Base-by-base conservation (phyloP, 2,329 filamentous ascomycete species). In the Graphium sp. region DNA sequence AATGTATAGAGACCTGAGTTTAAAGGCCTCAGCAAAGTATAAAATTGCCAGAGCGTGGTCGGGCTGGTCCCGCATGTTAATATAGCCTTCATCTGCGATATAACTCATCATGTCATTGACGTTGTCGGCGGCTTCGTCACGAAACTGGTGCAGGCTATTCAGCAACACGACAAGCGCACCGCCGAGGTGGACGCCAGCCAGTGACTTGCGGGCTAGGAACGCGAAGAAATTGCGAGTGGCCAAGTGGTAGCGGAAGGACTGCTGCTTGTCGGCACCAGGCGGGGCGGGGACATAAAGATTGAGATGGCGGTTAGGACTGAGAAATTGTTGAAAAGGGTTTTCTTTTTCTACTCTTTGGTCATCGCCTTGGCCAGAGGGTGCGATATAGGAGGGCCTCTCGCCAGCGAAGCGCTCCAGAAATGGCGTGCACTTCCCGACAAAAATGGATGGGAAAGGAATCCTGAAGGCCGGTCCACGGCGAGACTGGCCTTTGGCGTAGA, bases 221-320 rank as follows among this genome's bases (percentile, higher is more conserved):
- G 80, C 79, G 33, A 85, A 75, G 39, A 83, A 68, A 42, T 87
- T 87, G 10, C 80, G 65, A 4, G 70, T 79, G 2, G 72, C 67
- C 5, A 82, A 44, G 39, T 82, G 74, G 45, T 76, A 76, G 21
- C 57, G 48, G 38, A 71, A 67, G 0, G 65, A 54, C 34, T 73
- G 60, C 4, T 61, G 55, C 37, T 61, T 59, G 26, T 64, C 58
- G 5, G 58, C 49, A 19, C 54, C 49, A 2, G 60, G 43, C 1
- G 77, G 75, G 1, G 74, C 58, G 3, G 78, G 70, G n/a, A 87
- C 70, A 43, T 73, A 82, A 2, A 85, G 53, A 28, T 83, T 71
- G 31, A 68, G 44, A 18, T 37, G 49, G 26, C 41, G 43, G 20
- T 38, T 34, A 3, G 46, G 41, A 24, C 49, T 42, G 10, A 18